Evolutionary conservation across 1,284 basidiomycete species (phyloP), one percentile per base, ranked within the genome.

Genomic region (Leccinum fallax): DNA sequence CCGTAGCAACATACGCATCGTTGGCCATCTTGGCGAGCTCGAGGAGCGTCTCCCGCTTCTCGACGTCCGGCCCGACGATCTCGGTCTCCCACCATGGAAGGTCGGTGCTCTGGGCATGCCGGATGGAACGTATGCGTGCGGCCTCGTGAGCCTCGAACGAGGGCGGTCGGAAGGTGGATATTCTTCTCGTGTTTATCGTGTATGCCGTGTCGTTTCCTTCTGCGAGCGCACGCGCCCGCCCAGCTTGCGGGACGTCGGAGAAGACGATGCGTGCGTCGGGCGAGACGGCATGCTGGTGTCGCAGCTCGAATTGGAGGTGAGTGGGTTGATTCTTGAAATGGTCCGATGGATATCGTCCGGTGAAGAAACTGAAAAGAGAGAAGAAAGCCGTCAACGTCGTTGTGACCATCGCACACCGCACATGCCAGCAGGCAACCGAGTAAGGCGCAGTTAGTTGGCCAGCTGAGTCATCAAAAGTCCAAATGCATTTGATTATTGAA

Each of bases 21-120:
- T 88, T 92, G 30, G 94, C 87, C 93, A 99, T 98, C 83, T 95
- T 97, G 21, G 95, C 97, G 46, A 99, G 83, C 30, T 87, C 80
- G 13, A 93, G 81, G 24, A 99, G 77, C 1, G 94, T 93, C 64
- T 90, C 84, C 16, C 94, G 83, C 65, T 86, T 86, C 54, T 88
- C 85, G 15, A 93, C 82, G 73, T 98, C 86, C n/a, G 90, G 91
- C 0, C 78, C 87, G 5, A 76, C 34, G 4, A 89, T 74, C 60
- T 86, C 84, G 11, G 86, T 83, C 69, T 86, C 84, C 10, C 85
- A 80, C 90, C 91, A 93, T 5, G 78, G 73, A 53, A 88, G 68
- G 30, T 69, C 65, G 55, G 78, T 74, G 61, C 77, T 84, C 65
- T 86, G 81, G 8, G 77, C 79, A 59, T 80, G 80, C 58, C 73